A percentile compares a stretch with the other conserved stretches of the same genome.
Conservation (phyloP, 2,329 filamentous ascomycete genomes). For the Fusarium marasasianum region DNA sequence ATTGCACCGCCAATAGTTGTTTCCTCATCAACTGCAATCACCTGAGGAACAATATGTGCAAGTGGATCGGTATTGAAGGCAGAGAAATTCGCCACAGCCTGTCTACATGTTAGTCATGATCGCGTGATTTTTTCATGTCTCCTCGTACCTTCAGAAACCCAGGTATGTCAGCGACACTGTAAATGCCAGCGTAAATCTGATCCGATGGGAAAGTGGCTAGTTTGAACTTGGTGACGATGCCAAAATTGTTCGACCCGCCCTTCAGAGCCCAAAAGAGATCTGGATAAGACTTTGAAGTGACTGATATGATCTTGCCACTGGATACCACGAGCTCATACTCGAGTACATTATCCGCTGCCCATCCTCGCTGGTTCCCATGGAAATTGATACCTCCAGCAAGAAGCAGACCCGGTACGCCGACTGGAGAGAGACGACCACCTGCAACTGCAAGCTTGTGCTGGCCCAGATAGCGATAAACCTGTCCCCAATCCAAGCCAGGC, state of each 20-base stretch:
- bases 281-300: conserved; percentile 46
- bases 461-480: conserved; percentile 23
- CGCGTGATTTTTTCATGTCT: too few species aligned
- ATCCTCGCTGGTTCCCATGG: conserved; percentile 41
- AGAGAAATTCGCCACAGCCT: conserved; percentile 27
- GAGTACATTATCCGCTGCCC: conserved; percentile 42
- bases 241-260: conserved; percentile 50
- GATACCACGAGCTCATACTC: conserved; percentile 56
- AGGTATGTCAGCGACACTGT: conserved; percentile 14
- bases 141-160: conserved; percentile 9
- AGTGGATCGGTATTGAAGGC: conserved; percentile 28
- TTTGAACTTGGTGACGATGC: conserved; percentile 48
- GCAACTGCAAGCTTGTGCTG: conserved; percentile 12
- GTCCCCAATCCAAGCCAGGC: conserved; percentile 29
- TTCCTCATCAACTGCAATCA: conserved; percentile 15
- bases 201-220: conserved; percentile 38
- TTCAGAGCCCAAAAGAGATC: conserved; percentile 50
- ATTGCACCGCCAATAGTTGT: conserved; percentile 22
- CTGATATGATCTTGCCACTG: conserved; percentile 51
- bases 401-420: conserved; percentile 30
- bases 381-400: conserved; percentile 34
- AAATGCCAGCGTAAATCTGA: conserved; percentile 21
- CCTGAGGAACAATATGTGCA: conserved; percentile 27
- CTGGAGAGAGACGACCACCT: conserved; percentile 28
- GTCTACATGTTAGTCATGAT: neutral